These are phyloP conservation scores for Monosporascus sp. DNA, from an alignment of 2,329 filamentous ascomycete genomes.

Conservation along the genomic window DNA sequence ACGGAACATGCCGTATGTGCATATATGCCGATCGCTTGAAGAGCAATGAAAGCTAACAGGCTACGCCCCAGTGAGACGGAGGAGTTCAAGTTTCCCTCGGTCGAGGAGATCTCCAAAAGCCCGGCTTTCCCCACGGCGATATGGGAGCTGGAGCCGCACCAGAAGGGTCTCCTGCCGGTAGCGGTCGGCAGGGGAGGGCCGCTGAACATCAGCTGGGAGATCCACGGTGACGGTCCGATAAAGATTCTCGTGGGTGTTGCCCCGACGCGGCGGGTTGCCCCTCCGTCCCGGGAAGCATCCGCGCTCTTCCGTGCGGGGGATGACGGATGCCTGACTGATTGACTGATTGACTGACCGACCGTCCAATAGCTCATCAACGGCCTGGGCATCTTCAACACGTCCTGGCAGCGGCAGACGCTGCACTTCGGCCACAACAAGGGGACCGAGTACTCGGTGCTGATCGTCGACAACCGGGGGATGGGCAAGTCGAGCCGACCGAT, in stretches of 20 bases:
- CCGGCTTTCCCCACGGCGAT: constrained; percentile 61
- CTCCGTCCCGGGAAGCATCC: too few relatives aligned
- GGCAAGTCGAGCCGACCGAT: constrained; percentile 74
- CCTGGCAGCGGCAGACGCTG: constrained; percentile 79
- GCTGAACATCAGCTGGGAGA: constrained; percentile 70
- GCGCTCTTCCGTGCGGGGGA: too few relatives aligned
- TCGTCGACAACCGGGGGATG: constrained; percentile 82
- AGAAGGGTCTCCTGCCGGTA: constrained; percentile 55
- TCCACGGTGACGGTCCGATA: constrained; percentile 68
- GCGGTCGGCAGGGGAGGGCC: constrained; percentile 70
- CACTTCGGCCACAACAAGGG: constrained; percentile 70
- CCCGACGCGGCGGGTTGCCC: background rate
- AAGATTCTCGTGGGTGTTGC: constrained; percentile 63
- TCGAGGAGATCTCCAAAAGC: constrained; percentile 37
- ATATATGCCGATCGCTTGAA: background rate
- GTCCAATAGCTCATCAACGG: constrained; percentile 68
- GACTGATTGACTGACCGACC: too few relatives aligned
- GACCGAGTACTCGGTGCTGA: constrained; percentile 64
- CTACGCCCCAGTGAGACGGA: background rate
- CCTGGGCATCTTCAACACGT: constrained; percentile 59
- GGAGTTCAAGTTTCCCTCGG: constrained; percentile 13
- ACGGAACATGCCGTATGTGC: too few relatives aligned
- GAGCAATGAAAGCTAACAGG: constrained; percentile 1
- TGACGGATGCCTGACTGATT: too few relatives aligned
- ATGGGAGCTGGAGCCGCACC: constrained; percentile 64